These are phyloP conservation scores for Nothophytophthora sp. DNA, from an alignment of 352 stramenopile species.

Conservation along the genomic window DNA sequence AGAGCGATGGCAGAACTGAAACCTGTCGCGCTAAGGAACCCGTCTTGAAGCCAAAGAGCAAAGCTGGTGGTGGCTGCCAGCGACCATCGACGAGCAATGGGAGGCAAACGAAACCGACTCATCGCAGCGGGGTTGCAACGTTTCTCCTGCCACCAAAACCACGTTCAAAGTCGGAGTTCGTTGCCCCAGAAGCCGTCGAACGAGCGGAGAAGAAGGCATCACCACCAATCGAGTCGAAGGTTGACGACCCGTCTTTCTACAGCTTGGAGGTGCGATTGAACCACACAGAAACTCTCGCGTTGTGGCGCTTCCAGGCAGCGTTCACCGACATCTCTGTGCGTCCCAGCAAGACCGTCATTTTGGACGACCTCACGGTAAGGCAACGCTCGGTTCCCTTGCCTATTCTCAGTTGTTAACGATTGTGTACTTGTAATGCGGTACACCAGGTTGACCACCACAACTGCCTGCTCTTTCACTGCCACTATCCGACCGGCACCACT, in stretches of 20 bases:
- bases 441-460: constrained; percentile 53
- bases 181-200: constrained; percentile 2
- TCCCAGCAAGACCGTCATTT: constrained; percentile 23
- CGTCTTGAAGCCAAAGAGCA: too few species aligned
- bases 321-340: constrained; percentile 46
- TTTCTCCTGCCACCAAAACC: not conserved
- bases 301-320: constrained; percentile 45
- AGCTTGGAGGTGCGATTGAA: constrained; percentile 51
- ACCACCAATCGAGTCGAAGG: constrained; percentile 4
- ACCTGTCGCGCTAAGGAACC: too few species aligned
- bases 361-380: constrained; percentile 43
- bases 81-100: too few species aligned
- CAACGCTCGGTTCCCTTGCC: not conserved
- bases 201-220: not conserved
- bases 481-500: not conserved
- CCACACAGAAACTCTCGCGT: constrained; percentile 32
- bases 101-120: too few species aligned
- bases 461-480: constrained; percentile 35
- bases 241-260: constrained; percentile 49
- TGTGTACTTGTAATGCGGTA: too few species aligned
- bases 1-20: not conserved
- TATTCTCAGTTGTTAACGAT: not conserved
- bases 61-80: too few species aligned
- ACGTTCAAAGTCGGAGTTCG: not conserved
- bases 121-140: too few species aligned